Evolutionary conservation across 2,329 filamentous ascomycete species (phyloP).

Genomic region (Colletotrichum eremochloae): DNA sequence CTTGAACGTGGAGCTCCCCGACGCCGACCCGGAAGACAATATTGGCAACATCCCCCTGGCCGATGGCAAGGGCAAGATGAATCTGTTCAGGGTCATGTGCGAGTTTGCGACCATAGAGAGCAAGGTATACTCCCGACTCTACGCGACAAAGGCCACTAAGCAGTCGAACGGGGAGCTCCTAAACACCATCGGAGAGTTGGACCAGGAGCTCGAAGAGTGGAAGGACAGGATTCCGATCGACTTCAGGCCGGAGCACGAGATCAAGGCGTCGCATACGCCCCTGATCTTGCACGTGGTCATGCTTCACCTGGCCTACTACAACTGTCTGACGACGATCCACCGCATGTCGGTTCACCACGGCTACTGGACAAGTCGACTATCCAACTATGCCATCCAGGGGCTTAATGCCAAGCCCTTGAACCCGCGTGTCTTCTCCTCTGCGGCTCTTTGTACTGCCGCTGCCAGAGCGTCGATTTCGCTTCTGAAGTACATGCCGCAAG

Average conservation of each 20-base stretch:
- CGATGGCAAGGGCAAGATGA: conserved; percentile 92
- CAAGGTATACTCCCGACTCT: conserved; percentile 92
- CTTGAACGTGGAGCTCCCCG: conserved; percentile 96
- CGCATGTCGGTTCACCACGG: conserved; percentile 98
- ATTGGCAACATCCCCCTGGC: conserved; percentile 94
- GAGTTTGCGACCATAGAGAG: conserved; percentile 93
- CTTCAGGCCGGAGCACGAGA: conserved; percentile 97
- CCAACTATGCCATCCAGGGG: conserved; percentile 95
- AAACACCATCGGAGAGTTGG: conserved; percentile 95
- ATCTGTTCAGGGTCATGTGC: conserved; percentile 93
- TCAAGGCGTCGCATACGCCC: conserved; percentile 91
- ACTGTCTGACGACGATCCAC: conserved; percentile 96
- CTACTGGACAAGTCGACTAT: conserved; percentile 96
- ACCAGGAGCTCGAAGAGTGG: conserved; percentile 92
- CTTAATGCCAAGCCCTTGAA: conserved; percentile 92
- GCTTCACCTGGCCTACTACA: conserved; percentile 97
- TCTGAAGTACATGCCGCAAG: conserved; percentile 95
- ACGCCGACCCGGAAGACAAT: conserved; percentile 89
- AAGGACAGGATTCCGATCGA: conserved; percentile 96
- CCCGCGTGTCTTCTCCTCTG: conserved; percentile 93
- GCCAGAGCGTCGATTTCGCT: conserved; percentile 93
- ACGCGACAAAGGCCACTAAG: conserved; percentile 91
- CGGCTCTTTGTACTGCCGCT: conserved; percentile 91
- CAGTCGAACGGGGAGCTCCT: conserved; percentile 93
- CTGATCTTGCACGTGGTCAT: conserved; percentile 96